A percentile compares a stretch with the other conserved stretches of the same genome.
These are phyloP conservation scores for Pythium myriotylum DNA, from an alignment of 352 stramenopile species.

Conservation along the genomic window DNA sequence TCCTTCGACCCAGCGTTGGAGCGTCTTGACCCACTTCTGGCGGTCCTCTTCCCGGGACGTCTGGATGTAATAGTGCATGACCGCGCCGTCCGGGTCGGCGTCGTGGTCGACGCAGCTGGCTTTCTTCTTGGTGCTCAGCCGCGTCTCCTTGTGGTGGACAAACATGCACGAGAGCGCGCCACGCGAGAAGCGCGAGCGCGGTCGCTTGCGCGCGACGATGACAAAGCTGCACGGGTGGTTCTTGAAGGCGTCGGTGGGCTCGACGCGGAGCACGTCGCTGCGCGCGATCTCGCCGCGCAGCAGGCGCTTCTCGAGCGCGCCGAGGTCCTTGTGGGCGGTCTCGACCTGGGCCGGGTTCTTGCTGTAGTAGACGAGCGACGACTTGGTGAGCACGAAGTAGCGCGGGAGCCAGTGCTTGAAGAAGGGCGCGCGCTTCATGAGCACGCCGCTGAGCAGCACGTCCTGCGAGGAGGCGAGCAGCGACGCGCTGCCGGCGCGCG, in stretches of 20 bases:
- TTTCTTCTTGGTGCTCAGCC: constrained; percentile 37
- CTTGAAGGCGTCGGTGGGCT: constrained; percentile 58
- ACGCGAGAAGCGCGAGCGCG: constrained; percentile 30
- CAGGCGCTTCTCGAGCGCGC: constrained; percentile 53
- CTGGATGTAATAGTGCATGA: constrained; percentile 76
- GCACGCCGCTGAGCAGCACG: constrained; percentile 55
- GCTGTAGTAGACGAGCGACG: constrained; percentile 68
- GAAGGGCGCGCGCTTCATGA: constrained; percentile 74
- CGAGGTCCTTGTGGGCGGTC: constrained; percentile 43
- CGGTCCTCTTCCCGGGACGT: constrained; percentile 61
- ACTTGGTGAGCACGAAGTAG: constrained; percentile 67
- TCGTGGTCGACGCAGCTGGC: background rate
- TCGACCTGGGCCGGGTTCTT: constrained; percentile 56
- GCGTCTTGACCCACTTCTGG: constrained; percentile 67
- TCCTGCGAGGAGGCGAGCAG: constrained; percentile 37
- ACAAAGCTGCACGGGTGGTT: constrained; percentile 71
- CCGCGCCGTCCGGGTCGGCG: constrained; percentile 37
- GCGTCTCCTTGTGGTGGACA: constrained; percentile 62
- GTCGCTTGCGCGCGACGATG: constrained; percentile 57
- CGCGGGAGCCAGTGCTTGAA: constrained; percentile 77
- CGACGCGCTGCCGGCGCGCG: constrained; percentile 17
- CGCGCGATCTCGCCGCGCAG: constrained; percentile 67
- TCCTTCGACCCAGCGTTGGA: constrained; percentile 76
- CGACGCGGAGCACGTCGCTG: constrained; percentile 61
- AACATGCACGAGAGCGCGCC: constrained; percentile 47